Base-by-base conservation (phyloP, 2,329 filamentous ascomycete genomes). In the Pseudogymnoascus sp. region DNA sequence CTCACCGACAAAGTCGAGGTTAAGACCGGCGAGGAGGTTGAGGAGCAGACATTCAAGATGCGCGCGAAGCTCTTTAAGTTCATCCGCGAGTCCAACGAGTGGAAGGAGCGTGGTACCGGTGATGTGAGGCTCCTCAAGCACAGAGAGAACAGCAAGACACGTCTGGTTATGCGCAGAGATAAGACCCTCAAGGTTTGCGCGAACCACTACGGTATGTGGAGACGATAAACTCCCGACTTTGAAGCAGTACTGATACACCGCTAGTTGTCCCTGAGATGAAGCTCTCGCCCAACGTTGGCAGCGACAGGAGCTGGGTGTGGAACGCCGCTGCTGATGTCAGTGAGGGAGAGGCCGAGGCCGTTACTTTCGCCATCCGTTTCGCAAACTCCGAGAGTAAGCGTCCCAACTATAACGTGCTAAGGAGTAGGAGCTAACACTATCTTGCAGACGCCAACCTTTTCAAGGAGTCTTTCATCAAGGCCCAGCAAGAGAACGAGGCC, bases 141-240 rank as follows among this genome's bases (percentile, higher is more conserved):
- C 84, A 95, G 92, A 85, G 93, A 97, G 83, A 97, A 96, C 77
- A 87, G 89, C 79, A 97, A 97, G 88, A 96, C 93, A 65, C 88
- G 95, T 72, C 83, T 99, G 72, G 95, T 99, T 71, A 99, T 99
- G 95, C 90, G 95, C 77, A 87, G 95, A 76, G 95, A 99, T 83
- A 97, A 97, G 91, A 99, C 95, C 66, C 87, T 97, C 81, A 99
- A 99, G 86, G 95, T 99, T 79, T 99, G 95, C 88, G 95, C 95
- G 76, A 99, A 99, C 84, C 95, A 99, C 85, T 99, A 99, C 80
- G 88, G 93, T 96, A 88, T 73, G 89, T 81, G 60, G 60, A 21
- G 9, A 35, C 19, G 5, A 35, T 23, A 35, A 13, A 35, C 33
- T 29, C 37, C 31, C 35, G 33, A 26, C 7, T 38, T 59, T 23